Base-by-base conservation (phyloP, 2,329 filamentous ascomycete species). In the Nemania bipapillata region DNA sequence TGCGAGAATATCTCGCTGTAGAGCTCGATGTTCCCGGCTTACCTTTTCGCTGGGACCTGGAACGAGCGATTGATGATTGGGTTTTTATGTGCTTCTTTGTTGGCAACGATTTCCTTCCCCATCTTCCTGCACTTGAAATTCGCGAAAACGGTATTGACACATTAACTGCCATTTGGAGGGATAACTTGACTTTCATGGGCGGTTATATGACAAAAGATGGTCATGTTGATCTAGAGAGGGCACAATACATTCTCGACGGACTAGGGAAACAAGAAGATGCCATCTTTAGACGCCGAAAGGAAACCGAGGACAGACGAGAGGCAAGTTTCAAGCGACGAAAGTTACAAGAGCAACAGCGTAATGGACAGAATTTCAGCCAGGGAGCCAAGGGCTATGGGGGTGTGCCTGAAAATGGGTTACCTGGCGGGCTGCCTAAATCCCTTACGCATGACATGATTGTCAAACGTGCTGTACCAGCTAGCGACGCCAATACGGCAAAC, bases 61-160 rank as follows among this genome's bases (percentile, higher is more conserved):
- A 99, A 81, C 90, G 96, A 72, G 94, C 94, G 28, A 88, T 98
- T 67, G 96, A 98, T 80, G 95, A 98, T 79, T 98, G 95, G 96
- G 93, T 98, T 15, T 98, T 98, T 80, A 96, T 98, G 90, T 98
- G 95, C 82, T 98, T 96, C 83, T 98, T 98, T 79, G 95, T 98
- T 65, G 95, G 95, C 73, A 99, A 99, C 81, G 96, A 99, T 83
- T 99, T 99, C 83, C 83, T 99, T 74, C 96, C 96, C 58, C 96
- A 99, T 85, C 85, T 99, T 66, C 96, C 96, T n/a, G 97, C 95
- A 76, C 86, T 99, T 66, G 96, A 98, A 80, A 98, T 99, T 79
- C 90, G 96, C 69, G 96, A 99, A 77, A 94, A 97, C 78, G 95
- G 95, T 56, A 99, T 99, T 77, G 95, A 99, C 78, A 96, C 94